phyloP scores from a whole-genome alignment of 129 eudicot species.

The Cynara cardunculus region DNA sequence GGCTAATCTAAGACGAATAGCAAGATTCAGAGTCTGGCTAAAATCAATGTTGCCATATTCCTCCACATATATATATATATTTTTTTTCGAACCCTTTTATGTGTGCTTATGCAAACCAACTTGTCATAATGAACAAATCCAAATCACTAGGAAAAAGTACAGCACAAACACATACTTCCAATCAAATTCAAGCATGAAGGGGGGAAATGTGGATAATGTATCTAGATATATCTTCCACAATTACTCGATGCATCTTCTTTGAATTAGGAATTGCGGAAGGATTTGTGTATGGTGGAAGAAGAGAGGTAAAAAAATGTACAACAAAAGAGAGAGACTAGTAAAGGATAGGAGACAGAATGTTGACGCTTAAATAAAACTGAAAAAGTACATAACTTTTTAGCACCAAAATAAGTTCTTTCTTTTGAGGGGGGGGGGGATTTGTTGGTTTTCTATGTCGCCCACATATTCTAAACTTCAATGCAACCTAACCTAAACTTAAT shows the following conservation, averaged over 20 bases:
- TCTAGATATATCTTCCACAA: background rate
- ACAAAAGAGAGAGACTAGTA: no score
- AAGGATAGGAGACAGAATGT: no score
- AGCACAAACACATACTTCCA: background rate
- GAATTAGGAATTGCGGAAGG: no score
- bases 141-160: background rate
- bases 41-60: background rate
- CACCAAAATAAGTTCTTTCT: no score
- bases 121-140: background rate
- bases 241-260: no score
- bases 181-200: background rate
- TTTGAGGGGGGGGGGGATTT: no score
- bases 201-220: background rate
- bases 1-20: no score
- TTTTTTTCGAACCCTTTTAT: background rate
- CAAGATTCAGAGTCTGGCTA: background rate
- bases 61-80: no score
- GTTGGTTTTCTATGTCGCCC: background rate
- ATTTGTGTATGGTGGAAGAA: no score
- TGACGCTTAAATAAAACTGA: no score
- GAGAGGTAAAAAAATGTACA: no score
- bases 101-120: background rate
- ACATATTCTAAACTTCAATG: background rate
- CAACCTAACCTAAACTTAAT: background rate
- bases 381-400: no score